Base-by-base conservation (phyloP, 2,329 filamentous ascomycete species). In the Parastagonospora avenae region DNA sequence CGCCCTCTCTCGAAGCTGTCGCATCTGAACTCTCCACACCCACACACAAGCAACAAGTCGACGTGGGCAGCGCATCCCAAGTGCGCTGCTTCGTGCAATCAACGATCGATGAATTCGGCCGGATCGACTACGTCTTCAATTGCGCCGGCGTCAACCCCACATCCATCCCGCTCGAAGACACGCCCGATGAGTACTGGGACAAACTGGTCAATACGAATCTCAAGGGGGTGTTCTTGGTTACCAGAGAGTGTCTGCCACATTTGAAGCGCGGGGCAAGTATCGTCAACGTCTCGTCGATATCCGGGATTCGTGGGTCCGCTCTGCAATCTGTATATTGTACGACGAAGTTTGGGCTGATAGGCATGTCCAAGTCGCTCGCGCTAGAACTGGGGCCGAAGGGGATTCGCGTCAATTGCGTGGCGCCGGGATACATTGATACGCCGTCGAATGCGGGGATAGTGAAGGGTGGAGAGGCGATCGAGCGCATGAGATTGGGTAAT, bases 111-210 rank as follows among this genome's bases (percentile, higher is more conserved):
- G 63, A 67, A 12, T 72, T 76, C 33, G 71, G 72, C 16, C 48
- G 51, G 1, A 61, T 80, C 2, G 62, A 76, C 48, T 70, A 76
- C 32, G 75, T 78, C 1, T 79, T 76, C 54, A 79, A 79, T 63
- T 71, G 76, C 57, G 78, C 77, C 0, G 79, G 79, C 30, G 67
- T 81, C n/a, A 81, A 81, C 54, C 79, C 79, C 1, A 79, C 76
- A 0, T 62, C 65, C 1, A 67, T 76, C 19, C 63, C 73, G 2
- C 70, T 79, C 27, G 71, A 70, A 29, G 64, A 74, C 4, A 75
- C 74, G 1, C 70, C 71, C 2, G 77, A 83, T 48, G 78, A 68
- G 9, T 82, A 80, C 57, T 80, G 74, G 67, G 74, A 78, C 54
- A 76, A 72, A 38, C 65, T 81, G 7, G 65, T 81, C 16, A 72